Conservation (phyloP, 2,329 filamentous ascomycete species). For the Mycosphaerelloides madeirae region DNA sequence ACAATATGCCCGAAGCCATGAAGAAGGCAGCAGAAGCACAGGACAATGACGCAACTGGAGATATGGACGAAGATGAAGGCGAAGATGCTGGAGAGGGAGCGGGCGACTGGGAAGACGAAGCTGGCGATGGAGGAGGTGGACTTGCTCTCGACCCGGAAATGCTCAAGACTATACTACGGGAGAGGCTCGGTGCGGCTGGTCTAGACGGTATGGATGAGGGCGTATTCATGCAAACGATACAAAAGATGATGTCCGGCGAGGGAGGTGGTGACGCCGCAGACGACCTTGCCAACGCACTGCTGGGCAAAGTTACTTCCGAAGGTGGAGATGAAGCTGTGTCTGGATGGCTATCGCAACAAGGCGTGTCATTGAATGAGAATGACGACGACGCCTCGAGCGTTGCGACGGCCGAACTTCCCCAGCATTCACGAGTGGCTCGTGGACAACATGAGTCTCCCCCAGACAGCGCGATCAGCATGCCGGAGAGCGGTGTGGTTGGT, state of each 20-base stretch:
- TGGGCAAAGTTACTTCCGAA: constrained; percentile 31
- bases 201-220: constrained; percentile 39
- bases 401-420: constrained; percentile 31
- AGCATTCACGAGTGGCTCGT: constrained; percentile 14
- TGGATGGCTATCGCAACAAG: constrained; percentile 32
- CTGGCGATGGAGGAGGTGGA: constrained; percentile 15
- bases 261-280: constrained; percentile 38
- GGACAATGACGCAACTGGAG: constrained; percentile 7
- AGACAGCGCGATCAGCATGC: constrained; percentile 15
- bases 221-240: constrained; percentile 40
- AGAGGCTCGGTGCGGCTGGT: constrained; percentile 29
- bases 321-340: constrained; percentile 24
- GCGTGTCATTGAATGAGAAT: constrained; percentile 25
- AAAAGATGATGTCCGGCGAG: constrained; percentile 43
- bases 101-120: constrained; percentile 18
- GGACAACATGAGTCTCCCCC: constrained; percentile 10
- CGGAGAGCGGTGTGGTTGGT: neutral
- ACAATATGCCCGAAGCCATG: constrained; percentile 29
- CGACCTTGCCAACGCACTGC: constrained; percentile 40
- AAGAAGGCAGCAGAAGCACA: constrained; percentile 25
- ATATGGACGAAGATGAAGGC: constrained; percentile 11
- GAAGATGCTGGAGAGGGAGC: constrained; percentile 17
- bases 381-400: constrained; percentile 27
- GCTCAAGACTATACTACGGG: constrained; percentile 31
- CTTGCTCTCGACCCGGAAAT: constrained; percentile 36